Percentiles rank a stretch among this genome's conserved stretches.
Evolutionary conservation across 805 yeast genomes (phyloP).

Genomic region (Metschnikowia drakensbergensis): DNA sequence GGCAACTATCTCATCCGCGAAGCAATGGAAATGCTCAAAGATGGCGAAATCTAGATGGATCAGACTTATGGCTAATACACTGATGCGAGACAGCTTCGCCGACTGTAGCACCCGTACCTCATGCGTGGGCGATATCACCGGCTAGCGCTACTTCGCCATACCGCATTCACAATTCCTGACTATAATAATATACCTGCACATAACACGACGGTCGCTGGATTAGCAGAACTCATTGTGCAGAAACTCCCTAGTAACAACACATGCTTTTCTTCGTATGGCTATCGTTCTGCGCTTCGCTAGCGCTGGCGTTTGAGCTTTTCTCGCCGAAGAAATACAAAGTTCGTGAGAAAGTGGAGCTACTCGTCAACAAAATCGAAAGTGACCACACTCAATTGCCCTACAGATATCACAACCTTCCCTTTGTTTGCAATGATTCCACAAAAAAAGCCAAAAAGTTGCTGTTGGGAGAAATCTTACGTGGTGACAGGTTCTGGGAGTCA

Average conservation of each 20-base stretch:
- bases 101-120: neutral
- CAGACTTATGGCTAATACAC: neutral
- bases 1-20: constrained; percentile 83
- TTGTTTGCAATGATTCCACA: constrained; percentile 67
- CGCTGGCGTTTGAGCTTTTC: constrained; percentile 20
- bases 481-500: constrained; percentile 76
- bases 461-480: constrained; percentile 71
- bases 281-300: constrained; percentile 5
- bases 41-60: neutral
- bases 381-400: constrained; percentile 74
- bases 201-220: neutral
- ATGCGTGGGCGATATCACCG: neutral
- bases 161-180: neutral
- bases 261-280: constrained; percentile 11
- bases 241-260: neutral
- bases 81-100: neutral
- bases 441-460: constrained; percentile 55
- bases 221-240: neutral
- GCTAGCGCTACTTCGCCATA: neutral
- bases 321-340: constrained; percentile 35
- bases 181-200: neutral
- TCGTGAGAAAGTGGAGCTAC: constrained; percentile 63
- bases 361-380: constrained; percentile 76
- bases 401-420: constrained; percentile 72
- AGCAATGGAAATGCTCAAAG: constrained; percentile 59